Percentiles rank a stretch among this genome's conserved stretches.
phyloP scores from a whole-genome alignment of 1,139 yeast genomes.

The Meyerozyma athensensis region DNA sequence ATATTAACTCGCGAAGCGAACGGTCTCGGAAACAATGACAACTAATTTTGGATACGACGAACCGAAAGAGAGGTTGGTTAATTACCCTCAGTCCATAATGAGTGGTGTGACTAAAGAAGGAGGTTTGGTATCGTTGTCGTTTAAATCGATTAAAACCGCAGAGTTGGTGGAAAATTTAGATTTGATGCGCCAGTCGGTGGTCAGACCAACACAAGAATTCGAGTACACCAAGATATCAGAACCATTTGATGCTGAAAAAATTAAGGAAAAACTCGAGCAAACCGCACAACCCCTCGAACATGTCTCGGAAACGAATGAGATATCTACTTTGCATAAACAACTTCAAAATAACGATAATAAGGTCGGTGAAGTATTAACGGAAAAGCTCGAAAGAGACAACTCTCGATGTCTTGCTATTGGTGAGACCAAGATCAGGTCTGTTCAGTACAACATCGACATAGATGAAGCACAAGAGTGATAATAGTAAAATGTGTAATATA shows the following conservation, averaged over 20 bases:
- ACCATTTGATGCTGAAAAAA: background rate
- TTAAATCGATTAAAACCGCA: slow-evolving; percentile 38
- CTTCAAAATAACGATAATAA: background rate
- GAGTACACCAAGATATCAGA: background rate
- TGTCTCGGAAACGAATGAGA: slow-evolving; percentile 1
- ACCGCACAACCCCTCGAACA: background rate
- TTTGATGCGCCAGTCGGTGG: slow-evolving; percentile 16
- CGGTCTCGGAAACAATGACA: background rate
- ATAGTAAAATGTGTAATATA: slow-evolving; percentile 1
- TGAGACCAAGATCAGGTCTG: background rate
- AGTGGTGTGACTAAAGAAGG: slow-evolving; percentile 43
- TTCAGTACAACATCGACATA: background rate
- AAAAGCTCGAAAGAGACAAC: background rate
- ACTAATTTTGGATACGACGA: slow-evolving; percentile 21
- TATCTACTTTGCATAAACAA: slow-evolving; percentile 1
- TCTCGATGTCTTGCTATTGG: background rate
- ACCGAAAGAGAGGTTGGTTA: slow-evolving; percentile 29
- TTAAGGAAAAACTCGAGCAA: background rate
- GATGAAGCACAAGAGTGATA: background rate
- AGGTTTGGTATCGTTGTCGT: slow-evolving; percentile 41
- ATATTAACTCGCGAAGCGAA: background rate
- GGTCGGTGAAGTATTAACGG: background rate
- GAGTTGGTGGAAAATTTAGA: slow-evolving; percentile 35
- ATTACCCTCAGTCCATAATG: slow-evolving; percentile 38
- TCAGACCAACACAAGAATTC: background rate